A percentile compares a stretch with the other conserved stretches of the same genome.
These are phyloP conservation scores for Prunella vulgaris DNA, from an alignment of 257 asterid genomes.

Conservation along the genomic window DNA sequence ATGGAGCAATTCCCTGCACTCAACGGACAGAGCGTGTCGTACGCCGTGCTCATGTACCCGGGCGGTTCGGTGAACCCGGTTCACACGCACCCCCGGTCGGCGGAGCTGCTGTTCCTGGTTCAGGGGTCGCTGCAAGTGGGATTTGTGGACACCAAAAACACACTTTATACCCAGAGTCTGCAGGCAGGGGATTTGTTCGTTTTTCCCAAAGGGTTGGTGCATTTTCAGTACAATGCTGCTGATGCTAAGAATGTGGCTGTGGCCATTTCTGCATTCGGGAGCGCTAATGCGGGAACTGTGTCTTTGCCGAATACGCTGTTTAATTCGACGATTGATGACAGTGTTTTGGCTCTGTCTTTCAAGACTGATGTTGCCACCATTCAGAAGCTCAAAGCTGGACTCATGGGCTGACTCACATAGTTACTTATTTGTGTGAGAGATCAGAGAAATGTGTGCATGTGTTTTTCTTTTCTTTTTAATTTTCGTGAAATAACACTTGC, in stretches of 20 bases:
- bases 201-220: slow-evolving; percentile 49
- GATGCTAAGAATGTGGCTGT: slow-evolving; percentile 33
- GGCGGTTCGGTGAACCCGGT: slow-evolving; percentile 46
- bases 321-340: slow-evolving; percentile 37
- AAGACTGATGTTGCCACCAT: slow-evolving; percentile 49
- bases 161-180: slow-evolving; percentile 37
- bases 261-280: slow-evolving; percentile 51
- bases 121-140: slow-evolving; percentile 50
- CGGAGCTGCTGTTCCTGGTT: slow-evolving; percentile 51
- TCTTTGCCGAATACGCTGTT: slow-evolving; percentile 40
- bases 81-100: slow-evolving; percentile 55
- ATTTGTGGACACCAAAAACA: slow-evolving; percentile 45
- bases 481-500: too few species aligned
- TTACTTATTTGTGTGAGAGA: too few species aligned
- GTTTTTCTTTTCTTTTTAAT: too few species aligned
- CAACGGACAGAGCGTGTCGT: slow-evolving; percentile 47
- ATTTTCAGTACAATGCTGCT: slow-evolving; percentile 49
- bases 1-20: slow-evolving; percentile 47
- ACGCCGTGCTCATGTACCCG: slow-evolving; percentile 46
- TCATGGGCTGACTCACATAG: slow-evolving; percentile 20
- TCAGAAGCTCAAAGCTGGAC: slow-evolving; percentile 47
- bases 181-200: slow-evolving; percentile 43
- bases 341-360: slow-evolving; percentile 38
- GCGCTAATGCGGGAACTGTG: slow-evolving; percentile 49
- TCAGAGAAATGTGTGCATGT: too few species aligned